Evolutionary conservation across 2,329 filamentous ascomycete species (phyloP).

Genomic region (Claviceps capensis): DNA sequence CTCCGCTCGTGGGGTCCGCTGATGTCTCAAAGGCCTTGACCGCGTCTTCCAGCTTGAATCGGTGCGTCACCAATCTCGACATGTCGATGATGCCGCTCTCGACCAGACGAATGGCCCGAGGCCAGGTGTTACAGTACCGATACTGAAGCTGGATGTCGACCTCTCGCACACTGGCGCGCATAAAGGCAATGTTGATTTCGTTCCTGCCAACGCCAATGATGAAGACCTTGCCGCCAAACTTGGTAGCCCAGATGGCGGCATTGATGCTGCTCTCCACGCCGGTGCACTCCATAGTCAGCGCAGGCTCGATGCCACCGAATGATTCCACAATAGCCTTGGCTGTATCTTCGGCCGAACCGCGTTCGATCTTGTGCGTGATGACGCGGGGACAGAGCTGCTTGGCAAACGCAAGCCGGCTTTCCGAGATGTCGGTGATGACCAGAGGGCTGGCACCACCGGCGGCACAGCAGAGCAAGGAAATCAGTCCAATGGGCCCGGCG

Average conservation of each 20-base stretch:
- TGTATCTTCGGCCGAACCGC: slow-evolving; percentile 53
- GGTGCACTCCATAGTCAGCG: slow-evolving; percentile 80
- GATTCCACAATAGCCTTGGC: slow-evolving; percentile 52
- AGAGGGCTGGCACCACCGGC: slow-evolving; percentile 84
- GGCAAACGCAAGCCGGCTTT: slow-evolving; percentile 71
- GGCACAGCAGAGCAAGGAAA: slow-evolving; percentile 70
- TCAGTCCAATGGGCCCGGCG: slow-evolving; percentile 84
- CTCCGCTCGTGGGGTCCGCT: slow-evolving; percentile 74
- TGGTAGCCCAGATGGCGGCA: slow-evolving; percentile 75
- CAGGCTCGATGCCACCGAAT: slow-evolving; percentile 69
- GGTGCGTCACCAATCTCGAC: slow-evolving; percentile 73
- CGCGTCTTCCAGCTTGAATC: slow-evolving; percentile 74
- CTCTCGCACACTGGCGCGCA: slow-evolving; percentile 80
- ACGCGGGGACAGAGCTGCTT: slow-evolving; percentile 69
- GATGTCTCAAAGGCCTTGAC: slow-evolving; percentile 83
- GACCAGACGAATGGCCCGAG: slow-evolving; percentile 76
- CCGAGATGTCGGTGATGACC: slow-evolving; percentile 89
- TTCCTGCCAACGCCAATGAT: slow-evolving; percentile 92
- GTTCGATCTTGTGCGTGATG: slow-evolving; percentile 65
- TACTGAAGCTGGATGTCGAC: slow-evolving; percentile 96
- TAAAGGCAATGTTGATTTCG: slow-evolving; percentile 91
- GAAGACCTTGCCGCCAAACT: slow-evolving; percentile 95
- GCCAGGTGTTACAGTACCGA: slow-evolving; percentile 93
- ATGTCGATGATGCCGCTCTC: slow-evolving; percentile 75
- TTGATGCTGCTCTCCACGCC: slow-evolving; percentile 84